Evolutionary conservation across 202 grass and related monocot species (phyloP).

Genomic region (Miscanthus sacchariflorus): DNA sequence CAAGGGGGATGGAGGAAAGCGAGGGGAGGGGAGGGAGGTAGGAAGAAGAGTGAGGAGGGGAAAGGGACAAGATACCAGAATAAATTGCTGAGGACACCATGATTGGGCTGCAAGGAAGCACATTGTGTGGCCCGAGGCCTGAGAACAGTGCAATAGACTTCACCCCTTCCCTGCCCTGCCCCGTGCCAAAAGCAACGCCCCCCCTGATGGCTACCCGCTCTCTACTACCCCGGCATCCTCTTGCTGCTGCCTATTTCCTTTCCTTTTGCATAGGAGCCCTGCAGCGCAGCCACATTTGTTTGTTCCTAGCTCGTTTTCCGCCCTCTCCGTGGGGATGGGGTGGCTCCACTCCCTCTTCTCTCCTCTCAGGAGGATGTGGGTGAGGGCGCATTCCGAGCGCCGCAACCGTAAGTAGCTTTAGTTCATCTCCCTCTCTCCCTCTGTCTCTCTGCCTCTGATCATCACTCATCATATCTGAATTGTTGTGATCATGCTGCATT

Average conservation of each 20-base stretch:
- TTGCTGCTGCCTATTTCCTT: conserved; percentile 22
- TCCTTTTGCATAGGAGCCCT: neutral
- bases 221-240: conserved; percentile 13
- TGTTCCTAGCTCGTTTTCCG: neutral
- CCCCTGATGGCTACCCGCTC: conserved; percentile 48
- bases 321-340: conserved; percentile 63
- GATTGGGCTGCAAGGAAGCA: conserved; percentile 69
- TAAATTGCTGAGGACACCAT: conserved; percentile 43
- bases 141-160: conserved; percentile 72
- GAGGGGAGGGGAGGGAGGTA: neutral
- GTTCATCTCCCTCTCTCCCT: neutral
- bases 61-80: conserved; percentile 83
- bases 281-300: conserved; percentile 6
- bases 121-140: conserved; percentile 33
- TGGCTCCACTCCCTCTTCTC: conserved; percentile 82
- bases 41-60: conserved; percentile 52
- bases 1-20: neutral
- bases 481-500: neutral
- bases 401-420: conserved; percentile 54
- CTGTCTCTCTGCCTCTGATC: neutral
- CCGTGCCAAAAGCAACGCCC: conserved; percentile 66
- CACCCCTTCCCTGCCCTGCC: conserved; percentile 49
- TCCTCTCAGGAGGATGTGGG: conserved; percentile 71
- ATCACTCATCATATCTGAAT: too few species aligned
- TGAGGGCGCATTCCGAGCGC: conserved; percentile 59